Base-by-base conservation (phyloP, 371 early-diverging fungal species). In the Rhizomucor miehei region DNA sequence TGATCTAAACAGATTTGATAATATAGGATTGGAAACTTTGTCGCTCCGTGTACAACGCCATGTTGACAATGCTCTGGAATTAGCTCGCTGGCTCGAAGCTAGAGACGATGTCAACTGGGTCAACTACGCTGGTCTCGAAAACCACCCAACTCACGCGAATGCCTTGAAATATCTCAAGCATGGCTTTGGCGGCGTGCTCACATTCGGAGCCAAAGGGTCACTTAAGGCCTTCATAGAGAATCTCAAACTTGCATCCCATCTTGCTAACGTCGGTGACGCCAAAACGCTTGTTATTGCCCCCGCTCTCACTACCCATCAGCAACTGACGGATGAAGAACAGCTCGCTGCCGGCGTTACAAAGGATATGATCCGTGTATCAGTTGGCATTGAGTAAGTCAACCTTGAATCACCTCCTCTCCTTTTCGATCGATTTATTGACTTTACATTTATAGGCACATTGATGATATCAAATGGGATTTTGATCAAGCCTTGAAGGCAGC, bases 191-290 rank as follows among this genome's bases (percentile, higher is more conserved):
- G 90, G 90, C 64, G 91, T 93, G 4, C 66, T 94, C 52, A 83
- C 87, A 24, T 92, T 94, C 72, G 95, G 93, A 36, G 73, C 89
- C 59, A 84, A 85, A 63, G 92, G 92, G 1, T 62, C 62, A 1
- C 47, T 65, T 10, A 64, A 69, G 68, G 58, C 48, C 11, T 91
- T 93, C 60, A 86, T 94, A 47, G 80, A 89, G 51, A 67, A 61
- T 16, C 79, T 93, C 47, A 76, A 89, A 62, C 78, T 94, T 29
- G 86, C 86, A 8, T 89, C 88, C 29, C 92, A 92, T 64, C 63
- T 94, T 38, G 95, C 93, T 51, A 94, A 94, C 57, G 91, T 94
- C 14, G 95, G 95, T 44, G 95, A 94, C 65, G 86, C 90, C 6
- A 84, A 90, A 60, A 92, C 94, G 0, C 73, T 94, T 43, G 89